Conservation (phyloP, 495 filamentous ascomycete genomes). For the Astrothelium subdiscretum region DNA sequence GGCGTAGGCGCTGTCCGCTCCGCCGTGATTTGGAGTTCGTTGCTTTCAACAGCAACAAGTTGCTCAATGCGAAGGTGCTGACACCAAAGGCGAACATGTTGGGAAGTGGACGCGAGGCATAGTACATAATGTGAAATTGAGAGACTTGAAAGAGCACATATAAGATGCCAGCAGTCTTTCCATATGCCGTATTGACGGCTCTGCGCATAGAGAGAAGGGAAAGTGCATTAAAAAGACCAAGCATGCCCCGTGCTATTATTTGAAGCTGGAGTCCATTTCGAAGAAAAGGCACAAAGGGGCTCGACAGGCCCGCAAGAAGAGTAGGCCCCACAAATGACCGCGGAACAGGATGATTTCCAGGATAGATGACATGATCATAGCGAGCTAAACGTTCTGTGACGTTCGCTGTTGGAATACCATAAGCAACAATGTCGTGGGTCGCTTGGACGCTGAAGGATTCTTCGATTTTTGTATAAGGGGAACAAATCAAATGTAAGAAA, state of each 20-base stretch:
- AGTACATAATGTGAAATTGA: slow-evolving; percentile 91
- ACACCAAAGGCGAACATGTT: slow-evolving; percentile 95
- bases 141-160: slow-evolving; percentile 69
- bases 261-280: slow-evolving; percentile 39
- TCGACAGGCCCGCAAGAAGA: slow-evolving; percentile 54
- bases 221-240: slow-evolving; percentile 67
- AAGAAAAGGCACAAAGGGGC: slow-evolving; percentile 36
- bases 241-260: slow-evolving; percentile 56
- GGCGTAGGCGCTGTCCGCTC: slow-evolving; percentile 13
- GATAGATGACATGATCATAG: slow-evolving; percentile 89
- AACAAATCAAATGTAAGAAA: slow-evolving; percentile 59
- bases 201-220: slow-evolving; percentile 53
- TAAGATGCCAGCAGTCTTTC: slow-evolving; percentile 61
- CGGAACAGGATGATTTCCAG: slow-evolving; percentile 63
- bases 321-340: slow-evolving; percentile 78
- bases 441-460: slow-evolving; percentile 98
- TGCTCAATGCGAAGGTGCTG: slow-evolving; percentile 53
- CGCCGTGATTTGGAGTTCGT: slow-evolving; percentile 18
- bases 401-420: slow-evolving; percentile 56
- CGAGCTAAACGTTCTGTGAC: slow-evolving; percentile 37
- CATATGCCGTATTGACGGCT: slow-evolving; percentile 56
- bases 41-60: slow-evolving; percentile 47
- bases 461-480: slow-evolving; percentile 97
- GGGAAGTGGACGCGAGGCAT: slow-evolving; percentile 81
- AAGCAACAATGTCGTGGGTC: slow-evolving; percentile 74